Conservation (phyloP, 441 rosid genomes). For the Gossypium davidsonii region DNA sequence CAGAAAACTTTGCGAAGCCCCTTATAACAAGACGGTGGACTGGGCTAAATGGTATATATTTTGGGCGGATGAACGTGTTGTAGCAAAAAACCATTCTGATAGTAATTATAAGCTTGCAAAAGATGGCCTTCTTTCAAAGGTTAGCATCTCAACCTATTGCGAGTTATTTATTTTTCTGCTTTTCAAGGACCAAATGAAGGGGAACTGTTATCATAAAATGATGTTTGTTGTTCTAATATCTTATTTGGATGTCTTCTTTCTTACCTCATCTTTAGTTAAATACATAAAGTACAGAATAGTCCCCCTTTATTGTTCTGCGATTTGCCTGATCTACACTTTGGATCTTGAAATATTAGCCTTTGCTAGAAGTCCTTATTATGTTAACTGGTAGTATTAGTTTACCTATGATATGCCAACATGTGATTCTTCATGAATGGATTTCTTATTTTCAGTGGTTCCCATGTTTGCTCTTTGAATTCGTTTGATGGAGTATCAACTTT, state of each 20-base stretch:
- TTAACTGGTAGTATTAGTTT: background rate
- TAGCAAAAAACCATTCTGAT: slow-evolving; percentile 66
- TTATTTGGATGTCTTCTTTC: background rate
- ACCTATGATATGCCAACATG: background rate
- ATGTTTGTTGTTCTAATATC: slow-evolving; percentile 4
- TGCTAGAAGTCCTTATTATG: background rate
- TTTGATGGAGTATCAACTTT: background rate
- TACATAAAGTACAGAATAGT: background rate
- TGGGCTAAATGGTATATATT: slow-evolving; percentile 86
- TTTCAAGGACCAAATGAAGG: background rate
- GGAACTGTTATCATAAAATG: background rate
- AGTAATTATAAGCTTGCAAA: slow-evolving; percentile 86
- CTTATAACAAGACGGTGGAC: slow-evolving; percentile 75
- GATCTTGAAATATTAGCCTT: background rate
- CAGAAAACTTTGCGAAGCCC: slow-evolving; percentile 82
- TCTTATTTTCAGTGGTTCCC: background rate
- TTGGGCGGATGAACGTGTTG: slow-evolving; percentile 85
- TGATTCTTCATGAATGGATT: background rate
- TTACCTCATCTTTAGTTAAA: background rate
- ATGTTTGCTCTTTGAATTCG: background rate
- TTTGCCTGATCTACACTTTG: background rate
- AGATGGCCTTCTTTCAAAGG: slow-evolving; percentile 71
- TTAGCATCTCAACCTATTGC: slow-evolving; percentile 16
- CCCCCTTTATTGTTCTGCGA: background rate
- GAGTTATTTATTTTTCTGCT: background rate